Base-by-base conservation (phyloP, 2,329 filamentous ascomycete species). In the Aureobasidium lini region DNA sequence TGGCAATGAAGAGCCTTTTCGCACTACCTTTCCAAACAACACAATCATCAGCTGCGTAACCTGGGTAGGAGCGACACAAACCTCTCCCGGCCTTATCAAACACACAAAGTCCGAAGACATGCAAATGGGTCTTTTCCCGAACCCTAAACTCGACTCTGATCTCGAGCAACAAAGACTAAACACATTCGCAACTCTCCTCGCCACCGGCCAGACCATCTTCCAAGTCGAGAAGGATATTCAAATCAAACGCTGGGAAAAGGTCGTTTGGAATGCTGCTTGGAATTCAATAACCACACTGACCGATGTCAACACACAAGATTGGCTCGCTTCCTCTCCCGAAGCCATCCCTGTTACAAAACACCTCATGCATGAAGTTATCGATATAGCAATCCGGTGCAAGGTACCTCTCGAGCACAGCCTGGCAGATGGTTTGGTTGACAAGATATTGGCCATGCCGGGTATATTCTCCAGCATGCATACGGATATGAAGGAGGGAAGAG, bases 211-310 rank as follows among this genome's bases (percentile, higher is more conserved):
- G 6, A 79, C 74, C 5, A 75, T 76, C 0, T 77, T 79, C 60
- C 67, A 77, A 32, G 68, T 82, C 7, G 74, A 79, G 31, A 73
- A 78, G 3, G 76, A 86, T 62, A 75, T 86, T 6, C 82, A 86
- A 63, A 64, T 76, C 0, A 76, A 80, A 54, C 77, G 83, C 8
- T 86, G 83, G 83, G 75, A 77, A 57, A 86, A 86, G 68, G 75
- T 85, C 0, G 72, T 85, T 0, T 76, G 82, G 71, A 86, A 86
- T 65, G 81, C 77, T 2, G 77, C 81, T 0, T 85, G 81, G 79
- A 86, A 86, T 64, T 78, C 82, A 0, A 73, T 84, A 16, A 79
- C 76, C 1, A 71, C 76, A 0, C 65, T 78, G 15, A 78, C 76
- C 0, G 66, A 71, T 52, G 67, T 75, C 0, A 73, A 77, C 47